Evolutionary conservation across 306 rosid species (phyloP).

Genomic region (Vigna reflexopilosa): DNA sequence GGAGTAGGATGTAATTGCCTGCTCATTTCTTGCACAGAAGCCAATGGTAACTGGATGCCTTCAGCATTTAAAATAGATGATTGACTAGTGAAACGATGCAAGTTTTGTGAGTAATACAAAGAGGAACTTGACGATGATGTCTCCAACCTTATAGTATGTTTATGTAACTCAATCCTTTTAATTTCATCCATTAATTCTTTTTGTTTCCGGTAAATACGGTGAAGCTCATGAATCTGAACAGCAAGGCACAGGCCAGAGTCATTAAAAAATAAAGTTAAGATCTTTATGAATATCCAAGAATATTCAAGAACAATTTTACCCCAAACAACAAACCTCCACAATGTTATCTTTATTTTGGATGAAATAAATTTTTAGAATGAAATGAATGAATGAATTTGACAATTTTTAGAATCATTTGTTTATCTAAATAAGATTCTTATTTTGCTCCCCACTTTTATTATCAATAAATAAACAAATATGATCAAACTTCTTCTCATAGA

Average conservation of each 20-base stretch:
- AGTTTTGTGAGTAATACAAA: slow-evolving; percentile 38
- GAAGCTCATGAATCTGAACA: slow-evolving; percentile 84
- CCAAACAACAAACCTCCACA: slow-evolving; percentile 34
- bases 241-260: slow-evolving; percentile 36
- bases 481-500: neutral
- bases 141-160: slow-evolving; percentile 47
- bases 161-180: slow-evolving; percentile 53
- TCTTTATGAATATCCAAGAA: slow-evolving; percentile 26
- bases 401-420: slow-evolving; percentile 4
- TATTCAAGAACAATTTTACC: slow-evolving; percentile 21
- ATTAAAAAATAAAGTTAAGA: slow-evolving; percentile 1
- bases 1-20: slow-evolving; percentile 40
- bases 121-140: slow-evolving; percentile 53
- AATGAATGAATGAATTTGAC: neutral
- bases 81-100: slow-evolving; percentile 53
- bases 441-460: slow-evolving; percentile 4
- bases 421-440: slow-evolving; percentile 23
- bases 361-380: neutral
- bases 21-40: slow-evolving; percentile 53
- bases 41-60: slow-evolving; percentile 45
- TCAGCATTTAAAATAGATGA: slow-evolving; percentile 47
- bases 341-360: slow-evolving; percentile 9
- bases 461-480: neutral
- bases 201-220: slow-evolving; percentile 79
- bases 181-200: slow-evolving; percentile 73